Evolutionary conservation across 2,329 filamentous ascomycete species (phyloP).

Genomic region (Berkeleyomyces basicola): DNA sequence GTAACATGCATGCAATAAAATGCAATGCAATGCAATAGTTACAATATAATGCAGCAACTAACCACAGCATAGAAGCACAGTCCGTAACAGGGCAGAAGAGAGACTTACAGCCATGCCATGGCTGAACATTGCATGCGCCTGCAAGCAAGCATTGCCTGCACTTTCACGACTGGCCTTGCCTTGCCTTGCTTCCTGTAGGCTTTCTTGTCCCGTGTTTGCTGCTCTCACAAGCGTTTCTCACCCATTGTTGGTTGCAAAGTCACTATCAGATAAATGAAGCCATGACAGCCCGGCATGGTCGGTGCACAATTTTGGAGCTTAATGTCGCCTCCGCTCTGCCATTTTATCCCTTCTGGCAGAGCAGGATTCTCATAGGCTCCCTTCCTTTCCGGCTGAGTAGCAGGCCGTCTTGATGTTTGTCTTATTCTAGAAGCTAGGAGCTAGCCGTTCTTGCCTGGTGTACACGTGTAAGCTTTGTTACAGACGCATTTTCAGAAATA

Average conservation of each 20-base stretch:
- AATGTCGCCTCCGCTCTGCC: neutral
- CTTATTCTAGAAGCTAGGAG: neutral
- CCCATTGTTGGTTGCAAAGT: no score
- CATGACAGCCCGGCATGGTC: no score
- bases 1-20: neutral
- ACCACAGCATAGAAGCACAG: neutral
- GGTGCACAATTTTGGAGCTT: neutral
- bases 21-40: neutral
- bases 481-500: neutral
- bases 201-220: neutral
- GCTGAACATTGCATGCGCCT: neutral
- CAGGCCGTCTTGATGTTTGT: neutral
- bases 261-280: no score
- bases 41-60: neutral
- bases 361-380: neutral
- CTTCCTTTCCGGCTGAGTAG: neutral
- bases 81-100: neutral
- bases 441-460: neutral
- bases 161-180: neutral
- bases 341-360: neutral
- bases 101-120: neutral
- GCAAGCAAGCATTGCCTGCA: neutral
- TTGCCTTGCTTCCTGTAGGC: neutral
- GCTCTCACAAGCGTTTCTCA: no score
- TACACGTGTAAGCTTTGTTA: no score